Evolutionary conservation across 1,139 yeast species (phyloP).

Genomic region (Pneumocystis murina): DNA sequence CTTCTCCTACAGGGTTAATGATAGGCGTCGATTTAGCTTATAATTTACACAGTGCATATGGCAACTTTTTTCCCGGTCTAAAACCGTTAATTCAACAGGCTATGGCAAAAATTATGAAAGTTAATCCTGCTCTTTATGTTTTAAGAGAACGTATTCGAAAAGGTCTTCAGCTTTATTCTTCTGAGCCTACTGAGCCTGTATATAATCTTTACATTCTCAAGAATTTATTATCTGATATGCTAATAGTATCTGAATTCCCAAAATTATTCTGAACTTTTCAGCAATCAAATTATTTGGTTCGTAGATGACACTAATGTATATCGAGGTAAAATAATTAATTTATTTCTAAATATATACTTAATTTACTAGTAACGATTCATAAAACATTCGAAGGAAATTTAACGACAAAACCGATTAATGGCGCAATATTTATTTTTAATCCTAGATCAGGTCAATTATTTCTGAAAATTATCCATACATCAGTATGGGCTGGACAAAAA

Average conservation of each 20-base stretch:
- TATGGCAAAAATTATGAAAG: constrained; percentile 85
- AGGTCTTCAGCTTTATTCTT: constrained; percentile 82
- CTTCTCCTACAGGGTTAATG: constrained; percentile 85
- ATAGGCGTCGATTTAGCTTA: constrained; percentile 88
- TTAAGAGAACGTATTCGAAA: constrained; percentile 85
- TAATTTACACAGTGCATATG: constrained; percentile 90
- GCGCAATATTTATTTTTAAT: constrained; percentile 77
- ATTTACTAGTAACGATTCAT: constrained; percentile 55
- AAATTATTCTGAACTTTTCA: constrained; percentile 81
- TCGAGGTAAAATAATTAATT: constrained; percentile 31
- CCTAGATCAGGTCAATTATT: constrained; percentile 84
- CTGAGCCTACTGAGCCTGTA: constrained; percentile 77
- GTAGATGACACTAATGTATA: constrained; percentile 11
- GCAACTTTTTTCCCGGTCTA: constrained; percentile 93
- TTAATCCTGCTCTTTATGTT: constrained; percentile 85
- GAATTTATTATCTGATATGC: not conserved
- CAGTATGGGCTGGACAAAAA: constrained; percentile 96
- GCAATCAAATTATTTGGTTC: constrained; percentile 39
- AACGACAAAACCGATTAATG: constrained; percentile 85
- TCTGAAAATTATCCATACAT: constrained; percentile 77
- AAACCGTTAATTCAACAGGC: constrained; percentile 83
- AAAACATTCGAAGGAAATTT: constrained; percentile 86
- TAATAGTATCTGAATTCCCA: constrained; percentile 54
- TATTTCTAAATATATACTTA: constrained; percentile 79
- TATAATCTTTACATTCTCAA: not conserved